These are phyloP conservation scores for Heliosperma pusillum DNA, from an alignment of 148 eudicot species.

Conservation along the genomic window DNA sequence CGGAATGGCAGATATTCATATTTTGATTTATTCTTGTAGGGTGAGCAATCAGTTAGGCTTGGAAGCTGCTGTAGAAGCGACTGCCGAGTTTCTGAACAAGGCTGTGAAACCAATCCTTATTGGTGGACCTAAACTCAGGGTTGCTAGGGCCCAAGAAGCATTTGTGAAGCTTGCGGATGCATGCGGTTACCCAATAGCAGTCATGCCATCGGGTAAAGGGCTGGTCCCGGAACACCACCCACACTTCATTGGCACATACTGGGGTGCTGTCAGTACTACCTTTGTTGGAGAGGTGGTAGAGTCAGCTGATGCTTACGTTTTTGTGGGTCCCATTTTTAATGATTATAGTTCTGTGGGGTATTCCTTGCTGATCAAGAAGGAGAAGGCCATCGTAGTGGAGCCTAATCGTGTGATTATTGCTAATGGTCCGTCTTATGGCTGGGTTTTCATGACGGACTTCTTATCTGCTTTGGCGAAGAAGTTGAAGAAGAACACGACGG, in stretches of 20 bases:
- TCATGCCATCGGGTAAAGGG: constrained; percentile 76
- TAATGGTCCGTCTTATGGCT: constrained; percentile 69
- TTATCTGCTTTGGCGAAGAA: constrained; percentile 56
- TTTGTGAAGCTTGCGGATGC: constrained; percentile 65
- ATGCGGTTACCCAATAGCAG: constrained; percentile 68
- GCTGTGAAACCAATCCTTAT: constrained; percentile 76
- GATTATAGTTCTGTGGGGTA: constrained; percentile 90
- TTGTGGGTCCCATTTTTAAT: constrained; percentile 74
- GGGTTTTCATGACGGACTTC: constrained; percentile 81
- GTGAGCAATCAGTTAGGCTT: constrained; percentile 65
- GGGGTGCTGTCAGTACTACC: constrained; percentile 79
- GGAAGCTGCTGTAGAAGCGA: constrained; percentile 74
- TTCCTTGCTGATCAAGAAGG: constrained; percentile 68
- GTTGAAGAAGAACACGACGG: constrained; percentile 61
- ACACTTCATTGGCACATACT: constrained; percentile 69
- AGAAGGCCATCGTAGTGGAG: constrained; percentile 52
- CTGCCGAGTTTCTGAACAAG: constrained; percentile 70
- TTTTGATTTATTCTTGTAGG: constrained; percentile 28
- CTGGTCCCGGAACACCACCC: constrained; percentile 67
- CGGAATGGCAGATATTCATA: no score
- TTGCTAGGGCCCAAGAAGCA: constrained; percentile 56
- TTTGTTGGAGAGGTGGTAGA: constrained; percentile 77
- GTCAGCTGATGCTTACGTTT: constrained; percentile 78
- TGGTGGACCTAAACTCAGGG: constrained; percentile 69
- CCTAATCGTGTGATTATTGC: constrained; percentile 73